These are phyloP conservation scores for Leishmania martiniquensis DNA, from an alignment of 208 protist genomes.

Conservation along the genomic window DNA sequence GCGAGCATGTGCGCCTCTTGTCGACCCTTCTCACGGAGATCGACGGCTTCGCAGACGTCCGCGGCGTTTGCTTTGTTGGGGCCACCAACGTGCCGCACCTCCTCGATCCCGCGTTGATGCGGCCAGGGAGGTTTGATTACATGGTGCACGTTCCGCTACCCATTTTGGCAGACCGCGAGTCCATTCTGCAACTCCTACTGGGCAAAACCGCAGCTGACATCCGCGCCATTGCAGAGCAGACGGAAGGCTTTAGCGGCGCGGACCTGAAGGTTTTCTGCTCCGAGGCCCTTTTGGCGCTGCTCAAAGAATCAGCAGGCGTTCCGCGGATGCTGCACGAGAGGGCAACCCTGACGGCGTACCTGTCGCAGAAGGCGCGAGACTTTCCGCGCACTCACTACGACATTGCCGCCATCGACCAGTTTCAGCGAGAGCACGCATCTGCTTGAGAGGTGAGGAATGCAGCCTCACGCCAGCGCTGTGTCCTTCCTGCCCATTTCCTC, in stretches of 20 bases:
- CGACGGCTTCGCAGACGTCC: slow-evolving; percentile 93
- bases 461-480: neutral
- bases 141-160: slow-evolving; percentile 86
- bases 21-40: slow-evolving; percentile 98
- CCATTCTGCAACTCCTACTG: slow-evolving; percentile 69
- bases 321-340: slow-evolving; percentile 30
- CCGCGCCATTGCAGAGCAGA: slow-evolving; percentile 43
- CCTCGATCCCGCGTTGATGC: slow-evolving; percentile 86
- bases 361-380: slow-evolving; percentile 29
- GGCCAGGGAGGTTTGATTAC: slow-evolving; percentile 92
- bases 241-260: slow-evolving; percentile 86
- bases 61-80: slow-evolving; percentile 89
- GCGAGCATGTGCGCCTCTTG: slow-evolving; percentile 86
- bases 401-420: slow-evolving; percentile 42
- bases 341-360: slow-evolving; percentile 41
- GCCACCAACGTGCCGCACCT: slow-evolving; percentile 93
- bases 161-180: slow-evolving; percentile 41
- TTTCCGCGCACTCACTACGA: slow-evolving; percentile 71
- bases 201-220: slow-evolving; percentile 46
- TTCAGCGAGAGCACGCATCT: slow-evolving; percentile 45
- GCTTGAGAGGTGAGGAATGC: neutral
- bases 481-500: neutral
- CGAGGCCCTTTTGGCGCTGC: slow-evolving; percentile 50
- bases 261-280: slow-evolving; percentile 73
- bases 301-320: slow-evolving; percentile 21